phyloP scores from a whole-genome alignment of 768 basidiomycete species.

The Nidularia sp. region DNA sequence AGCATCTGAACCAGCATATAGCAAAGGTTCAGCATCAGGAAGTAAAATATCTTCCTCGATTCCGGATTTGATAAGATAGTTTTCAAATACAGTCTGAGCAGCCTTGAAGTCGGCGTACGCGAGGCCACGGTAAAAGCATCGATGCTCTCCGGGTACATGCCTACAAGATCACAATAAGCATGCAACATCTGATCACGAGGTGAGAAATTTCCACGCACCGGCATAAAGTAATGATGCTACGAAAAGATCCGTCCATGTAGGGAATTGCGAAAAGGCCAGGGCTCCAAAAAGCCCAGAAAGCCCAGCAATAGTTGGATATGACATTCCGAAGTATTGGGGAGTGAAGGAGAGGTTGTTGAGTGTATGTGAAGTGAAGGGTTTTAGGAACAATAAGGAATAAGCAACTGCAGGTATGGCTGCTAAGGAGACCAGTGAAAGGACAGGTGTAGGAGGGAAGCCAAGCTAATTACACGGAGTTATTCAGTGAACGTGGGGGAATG shows the following conservation, averaged over 20 bases:
- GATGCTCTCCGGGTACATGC: constrained; percentile 46
- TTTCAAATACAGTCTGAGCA: constrained; percentile 74
- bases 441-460: constrained; percentile 43
- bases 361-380: constrained; percentile 44
- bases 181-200: too few relatives aligned
- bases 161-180: constrained; percentile 19
- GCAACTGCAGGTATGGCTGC: constrained; percentile 60
- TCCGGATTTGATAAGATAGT: constrained; percentile 89
- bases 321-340: constrained; percentile 52
- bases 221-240: constrained; percentile 58
- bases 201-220: constrained; percentile 35
- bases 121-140: constrained; percentile 37
- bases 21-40: constrained; percentile 87
- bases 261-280: constrained; percentile 60
- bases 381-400: constrained; percentile 56
- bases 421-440: constrained; percentile 54
- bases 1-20: constrained; percentile 98
- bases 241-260: constrained; percentile 54
- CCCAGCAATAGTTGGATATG: constrained; percentile 49
- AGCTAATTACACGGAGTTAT: constrained; percentile 29
- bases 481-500: neutral
- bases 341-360: constrained; percentile 45
- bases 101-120: constrained; percentile 49
- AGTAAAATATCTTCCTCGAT: constrained; percentile 95
- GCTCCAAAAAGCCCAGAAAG: constrained; percentile 51